phyloP scores from a whole-genome alignment of 352 stramenopile genomes.

The Phytophthora cajani region DNA sequence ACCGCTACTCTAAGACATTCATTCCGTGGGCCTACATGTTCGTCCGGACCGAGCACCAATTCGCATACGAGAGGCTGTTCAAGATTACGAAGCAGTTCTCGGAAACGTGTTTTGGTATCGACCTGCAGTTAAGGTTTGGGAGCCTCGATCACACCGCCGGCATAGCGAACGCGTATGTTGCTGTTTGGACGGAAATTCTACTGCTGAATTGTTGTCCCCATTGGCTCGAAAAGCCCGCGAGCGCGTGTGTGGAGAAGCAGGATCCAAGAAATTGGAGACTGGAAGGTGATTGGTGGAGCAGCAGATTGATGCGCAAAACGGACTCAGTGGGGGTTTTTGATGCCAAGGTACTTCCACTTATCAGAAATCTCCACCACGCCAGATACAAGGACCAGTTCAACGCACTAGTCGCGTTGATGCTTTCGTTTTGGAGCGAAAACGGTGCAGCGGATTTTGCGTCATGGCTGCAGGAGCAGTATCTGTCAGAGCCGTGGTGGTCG shows the following conservation, averaged over 20 bases:
- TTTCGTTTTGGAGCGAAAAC: background rate
- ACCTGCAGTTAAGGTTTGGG: background rate
- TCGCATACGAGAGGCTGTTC: background rate
- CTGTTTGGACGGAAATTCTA: background rate
- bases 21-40: background rate
- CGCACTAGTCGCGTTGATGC: background rate
- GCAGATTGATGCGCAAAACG: background rate
- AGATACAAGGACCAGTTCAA: too few species aligned
- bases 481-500: background rate
- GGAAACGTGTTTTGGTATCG: background rate
- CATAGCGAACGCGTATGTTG: background rate
- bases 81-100: background rate
- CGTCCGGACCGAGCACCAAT: background rate
- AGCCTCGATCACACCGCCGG: background rate
- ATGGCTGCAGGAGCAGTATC: background rate
- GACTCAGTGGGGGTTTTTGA: background rate
- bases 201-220: background rate
- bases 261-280: too few species aligned
- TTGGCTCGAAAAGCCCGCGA: background rate
- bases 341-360: background rate
- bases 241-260: too few species aligned
- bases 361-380: background rate
- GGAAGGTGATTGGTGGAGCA: too few species aligned
- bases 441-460: background rate
- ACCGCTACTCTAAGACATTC: background rate